Evolutionary conservation across 2,329 filamentous ascomycete species (phyloP), one percentile per base, ranked within the genome.

Genomic region (Ilyonectria robusta): DNA sequence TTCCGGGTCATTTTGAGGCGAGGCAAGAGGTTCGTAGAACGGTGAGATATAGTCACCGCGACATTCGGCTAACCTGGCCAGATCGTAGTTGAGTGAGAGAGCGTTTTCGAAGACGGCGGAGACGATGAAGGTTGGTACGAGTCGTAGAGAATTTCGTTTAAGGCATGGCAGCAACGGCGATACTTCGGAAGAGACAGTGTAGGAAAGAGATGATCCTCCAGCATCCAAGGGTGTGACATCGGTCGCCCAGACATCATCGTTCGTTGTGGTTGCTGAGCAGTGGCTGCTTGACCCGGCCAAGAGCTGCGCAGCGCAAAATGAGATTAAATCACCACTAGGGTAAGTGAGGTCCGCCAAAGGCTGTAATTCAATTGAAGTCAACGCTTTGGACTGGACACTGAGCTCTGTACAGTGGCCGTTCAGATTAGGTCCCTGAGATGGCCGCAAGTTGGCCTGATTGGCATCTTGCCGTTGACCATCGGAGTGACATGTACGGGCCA

Each of bases 21-120:
- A 64, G 10, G 68, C 46, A 2, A 21, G 54, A 1, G 76, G 70
- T 7, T 71, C 71, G 54, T 73, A 76, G 47, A 78, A 75, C 1
- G 76, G 76, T 0, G 76, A 78, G 1, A 70, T 11, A 6, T 60
- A 67, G 2, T 72, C 59, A 1, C 26, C 8, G 0, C 37, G 10
- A 46, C 76, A 78, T 5, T 50, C 35, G 17, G 66, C 59, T 2
- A 78, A 31, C 2, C 37, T 6, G 1, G 29, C 19, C 0, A 72
- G 42, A 23, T 77, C 62, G 1, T 76, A 60, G 1, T 72, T 70
- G 0, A 78, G 65, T 1, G 65, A 67, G 0, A 66, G 9, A 3
- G 74, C 75, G 40, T 78, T 78, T 5, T 69, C 31, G 7, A 76
- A 51, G 0, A 68, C 40, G 2, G 76, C 76, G 4, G 56, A 57